phyloP scores from a whole-genome alignment of 768 basidiomycete species.

The Boletus coccyginus region DNA sequence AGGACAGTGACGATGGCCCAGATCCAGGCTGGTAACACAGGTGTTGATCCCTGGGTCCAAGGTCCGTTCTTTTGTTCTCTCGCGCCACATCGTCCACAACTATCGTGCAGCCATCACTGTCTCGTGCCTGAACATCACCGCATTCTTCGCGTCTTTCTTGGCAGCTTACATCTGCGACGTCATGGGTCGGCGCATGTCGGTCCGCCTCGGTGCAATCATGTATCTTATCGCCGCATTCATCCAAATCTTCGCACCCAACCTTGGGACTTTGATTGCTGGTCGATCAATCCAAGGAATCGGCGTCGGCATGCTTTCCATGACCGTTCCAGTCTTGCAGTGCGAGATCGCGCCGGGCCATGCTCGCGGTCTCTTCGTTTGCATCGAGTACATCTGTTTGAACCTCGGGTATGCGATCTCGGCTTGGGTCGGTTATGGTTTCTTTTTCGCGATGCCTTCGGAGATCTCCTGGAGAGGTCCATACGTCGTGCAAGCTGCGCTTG shows the following conservation, averaged over 20 bases:
- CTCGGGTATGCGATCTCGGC: constrained; percentile 46
- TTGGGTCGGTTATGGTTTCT: constrained; percentile 52
- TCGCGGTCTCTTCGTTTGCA: constrained; percentile 51
- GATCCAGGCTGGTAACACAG: constrained; percentile 41
- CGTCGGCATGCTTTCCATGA: constrained; percentile 50
- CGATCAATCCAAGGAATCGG: constrained; percentile 48
- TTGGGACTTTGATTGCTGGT: constrained; percentile 38
- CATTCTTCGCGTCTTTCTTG: constrained; percentile 42
- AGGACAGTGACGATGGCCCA: constrained; percentile 42
- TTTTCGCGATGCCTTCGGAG: constrained; percentile 42
- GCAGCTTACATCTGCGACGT: constrained; percentile 51
- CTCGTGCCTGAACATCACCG: constrained; percentile 49
- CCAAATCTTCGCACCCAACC: constrained; percentile 47
- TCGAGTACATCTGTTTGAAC: constrained; percentile 54
- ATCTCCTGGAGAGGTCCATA: constrained; percentile 58
- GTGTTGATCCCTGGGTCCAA: constrained; percentile 45
- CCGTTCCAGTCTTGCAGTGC: constrained; percentile 48
- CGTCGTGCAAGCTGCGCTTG: constrained; percentile 50
- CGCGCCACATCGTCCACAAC: background rate
- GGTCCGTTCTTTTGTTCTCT: constrained; percentile 30
- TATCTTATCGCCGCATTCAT: constrained; percentile 50
- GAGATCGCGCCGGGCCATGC: constrained; percentile 47
- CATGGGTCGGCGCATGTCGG: constrained; percentile 49
- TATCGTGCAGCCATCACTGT: constrained; percentile 43
- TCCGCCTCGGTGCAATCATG: constrained; percentile 48